These are phyloP conservation scores for Psilocybe azurescens DNA, from an alignment of 768 basidiomycete genomes.

Conservation along the genomic window DNA sequence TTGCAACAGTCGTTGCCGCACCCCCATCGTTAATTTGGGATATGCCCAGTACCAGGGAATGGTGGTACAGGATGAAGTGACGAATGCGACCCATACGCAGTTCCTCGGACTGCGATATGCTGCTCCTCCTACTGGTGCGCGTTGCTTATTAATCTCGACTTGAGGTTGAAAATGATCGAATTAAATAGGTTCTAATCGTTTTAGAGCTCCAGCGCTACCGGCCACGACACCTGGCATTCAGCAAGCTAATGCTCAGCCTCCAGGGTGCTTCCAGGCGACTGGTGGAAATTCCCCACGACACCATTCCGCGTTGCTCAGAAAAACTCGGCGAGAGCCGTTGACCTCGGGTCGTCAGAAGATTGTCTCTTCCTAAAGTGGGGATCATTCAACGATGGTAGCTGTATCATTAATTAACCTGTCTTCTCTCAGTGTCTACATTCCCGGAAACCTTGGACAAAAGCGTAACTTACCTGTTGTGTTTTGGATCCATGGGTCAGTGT, in stretches of 20 bases:
- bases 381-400: neutral
- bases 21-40: slow-evolving; percentile 45
- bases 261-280: slow-evolving; percentile 34
- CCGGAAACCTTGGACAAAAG: slow-evolving; percentile 31
- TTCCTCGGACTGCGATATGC: slow-evolving; percentile 57
- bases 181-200: slow-evolving; percentile 36
- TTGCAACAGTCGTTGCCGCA: slow-evolving; percentile 1
- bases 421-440: slow-evolving; percentile 38
- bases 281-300: slow-evolving; percentile 34
- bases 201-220: slow-evolving; percentile 37
- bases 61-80: slow-evolving; percentile 16
- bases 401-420: neutral
- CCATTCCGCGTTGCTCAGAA: slow-evolving; percentile 28
- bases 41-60: slow-evolving; percentile 50
- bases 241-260: slow-evolving; percentile 35
- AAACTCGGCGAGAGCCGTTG: neutral
- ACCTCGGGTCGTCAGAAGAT: slow-evolving; percentile 35
- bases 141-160: neutral
- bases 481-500: slow-evolving; percentile 46
- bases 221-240: slow-evolving; percentile 31
- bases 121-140: slow-evolving; percentile 49
- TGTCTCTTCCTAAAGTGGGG: slow-evolving; percentile 46
- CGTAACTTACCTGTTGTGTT: slow-evolving; percentile 43
- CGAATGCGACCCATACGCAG: slow-evolving; percentile 37
- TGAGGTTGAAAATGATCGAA: neutral